Evolutionary conservation across 257 asterid genomes (phyloP), one percentile per base, ranked within the genome.

Genomic region (Solanum chiquidenum): DNA sequence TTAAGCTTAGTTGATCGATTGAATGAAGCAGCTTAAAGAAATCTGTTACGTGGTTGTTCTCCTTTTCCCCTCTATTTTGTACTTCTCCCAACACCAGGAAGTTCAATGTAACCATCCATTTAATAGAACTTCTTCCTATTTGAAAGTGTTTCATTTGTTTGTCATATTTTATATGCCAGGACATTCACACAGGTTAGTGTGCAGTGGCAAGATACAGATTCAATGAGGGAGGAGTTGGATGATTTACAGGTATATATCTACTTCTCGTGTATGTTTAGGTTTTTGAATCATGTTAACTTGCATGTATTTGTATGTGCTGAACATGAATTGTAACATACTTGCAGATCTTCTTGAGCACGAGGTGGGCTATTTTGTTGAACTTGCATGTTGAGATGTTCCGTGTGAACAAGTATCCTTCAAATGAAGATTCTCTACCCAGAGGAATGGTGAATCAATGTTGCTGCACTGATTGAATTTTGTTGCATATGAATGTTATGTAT

Each of bases 371-470:
- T 88, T 89, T 97, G 88, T 92, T 97, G 89, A 97, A 97, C 92
- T 93, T 97, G 95, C 99, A 97, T 62, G 99, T 96, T 72, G 99
- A 97, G 91, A 96, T 97, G 99, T 97, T 97, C 92, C 95, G 99
- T 38, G 98, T 97, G 90, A 97, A 95, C 94, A 97, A 95, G 99
- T 97, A 97, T 97, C 99, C 99, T 93, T 86, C 88, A 49, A 88
- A 62, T 84, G 6, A 49, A 49, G 55, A 25, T 68, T 58, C 34
- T 46, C 86, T 82, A 68, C 49, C 85, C 14, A 31, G 79, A 38
- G 64, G 71, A 52, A 27, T 44, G 37, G 40, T 46, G 27, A 29
- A 80, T 14, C 35, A 9, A 29, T 46, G 68, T 31, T 49, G 42
- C 68, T 27, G 85, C 42, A 29, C 12, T 29, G 29, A 29, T 58